phyloP scores from a whole-genome alignment of 805 yeast genomes.

The Martiniozyma abietophila region DNA sequence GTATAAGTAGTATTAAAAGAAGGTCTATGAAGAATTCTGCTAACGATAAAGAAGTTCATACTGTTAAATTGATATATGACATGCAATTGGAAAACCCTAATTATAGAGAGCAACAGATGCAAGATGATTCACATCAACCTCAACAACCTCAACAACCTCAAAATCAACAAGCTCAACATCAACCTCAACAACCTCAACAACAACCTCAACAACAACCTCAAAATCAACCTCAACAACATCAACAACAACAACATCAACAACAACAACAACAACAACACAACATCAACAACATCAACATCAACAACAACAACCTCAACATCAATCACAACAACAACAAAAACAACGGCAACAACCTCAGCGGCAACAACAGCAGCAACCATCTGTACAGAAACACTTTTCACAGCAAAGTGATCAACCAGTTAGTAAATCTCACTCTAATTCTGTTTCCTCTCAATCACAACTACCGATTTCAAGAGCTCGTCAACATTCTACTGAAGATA shows the following conservation, averaged over 20 bases:
- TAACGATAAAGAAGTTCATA: slow-evolving; percentile 24
- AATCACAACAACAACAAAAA: slow-evolving; percentile 7
- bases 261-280: slow-evolving; percentile 11
- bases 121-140: slow-evolving; percentile 6
- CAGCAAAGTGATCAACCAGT: too few species aligned
- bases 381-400: too few species aligned
- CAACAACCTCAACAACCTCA: neutral
- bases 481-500: too few species aligned
- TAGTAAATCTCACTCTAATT: too few species aligned
- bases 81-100: too few species aligned
- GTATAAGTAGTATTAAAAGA: slow-evolving; percentile 68
- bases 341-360: slow-evolving; percentile 6
- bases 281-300: slow-evolving; percentile 11
- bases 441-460: too few species aligned
- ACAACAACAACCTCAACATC: slow-evolving; percentile 11
- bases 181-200: slow-evolving; percentile 3
- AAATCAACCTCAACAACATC: slow-evolving; percentile 3
- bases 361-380: slow-evolving; percentile 6
- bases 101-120: too few species aligned
- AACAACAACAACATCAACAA: slow-evolving; percentile 1
- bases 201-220: slow-evolving; percentile 5
- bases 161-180: neutral
- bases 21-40: slow-evolving; percentile 38
- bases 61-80: slow-evolving; percentile 16
- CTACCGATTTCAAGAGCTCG: too few species aligned